phyloP scores from a whole-genome alignment of 768 basidiomycete genomes.

The Pisolithus sp. region DNA sequence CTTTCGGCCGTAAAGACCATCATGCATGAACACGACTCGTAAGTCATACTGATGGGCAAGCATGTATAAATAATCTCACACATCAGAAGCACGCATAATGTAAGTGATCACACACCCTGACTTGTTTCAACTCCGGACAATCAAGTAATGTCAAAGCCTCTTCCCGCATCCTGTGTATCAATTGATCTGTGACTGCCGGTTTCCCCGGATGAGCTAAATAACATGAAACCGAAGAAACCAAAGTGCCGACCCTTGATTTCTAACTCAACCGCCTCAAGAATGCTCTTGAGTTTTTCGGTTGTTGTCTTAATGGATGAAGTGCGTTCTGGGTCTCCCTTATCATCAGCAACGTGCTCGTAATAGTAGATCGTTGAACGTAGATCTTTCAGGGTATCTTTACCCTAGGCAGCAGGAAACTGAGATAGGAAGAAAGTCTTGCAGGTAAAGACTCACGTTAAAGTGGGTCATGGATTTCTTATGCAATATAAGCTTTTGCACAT shows the following conservation, averaged over 20 bases:
- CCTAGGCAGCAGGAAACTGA: conserved; percentile 31
- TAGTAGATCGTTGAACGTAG: conserved; percentile 60
- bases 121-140: conserved; percentile 57
- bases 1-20: conserved; percentile 69
- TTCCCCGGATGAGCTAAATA: neutral
- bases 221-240: neutral
- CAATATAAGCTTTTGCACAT: conserved; percentile 41
- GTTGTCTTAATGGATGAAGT: conserved; percentile 36
- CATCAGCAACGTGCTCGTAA: conserved; percentile 59
- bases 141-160: conserved; percentile 47
- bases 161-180: conserved; percentile 38
- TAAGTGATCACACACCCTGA: conserved; percentile 38
- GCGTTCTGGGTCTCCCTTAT: conserved; percentile 43
- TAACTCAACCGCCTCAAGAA: conserved; percentile 45
- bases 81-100: neutral
- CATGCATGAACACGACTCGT: conserved; percentile 70
- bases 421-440: too few relatives aligned
- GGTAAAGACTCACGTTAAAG: conserved; percentile 44
- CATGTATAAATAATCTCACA: neutral
- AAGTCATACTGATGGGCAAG: conserved; percentile 63
- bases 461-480: conserved; percentile 44
- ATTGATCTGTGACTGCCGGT: conserved; percentile 45
- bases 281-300: conserved; percentile 44
- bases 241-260: conserved; percentile 44
- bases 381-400: conserved; percentile 56